phyloP scores from a whole-genome alignment of 768 basidiomycete species.

The Daedaleopsis nitida region DNA sequence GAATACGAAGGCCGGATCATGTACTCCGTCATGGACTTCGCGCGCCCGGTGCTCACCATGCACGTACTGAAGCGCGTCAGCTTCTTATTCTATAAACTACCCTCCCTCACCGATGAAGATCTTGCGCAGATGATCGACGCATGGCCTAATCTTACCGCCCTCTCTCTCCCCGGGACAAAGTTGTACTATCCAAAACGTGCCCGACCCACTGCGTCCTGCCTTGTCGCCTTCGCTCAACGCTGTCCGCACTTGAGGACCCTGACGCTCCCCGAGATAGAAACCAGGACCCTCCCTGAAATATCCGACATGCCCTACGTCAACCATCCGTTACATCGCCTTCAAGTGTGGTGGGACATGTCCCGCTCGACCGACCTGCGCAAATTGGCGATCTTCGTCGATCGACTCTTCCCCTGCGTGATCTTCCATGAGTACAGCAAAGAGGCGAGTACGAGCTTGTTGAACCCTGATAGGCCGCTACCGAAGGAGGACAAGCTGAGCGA shows the following conservation, averaged over 20 bases:
- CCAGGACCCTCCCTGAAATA: neutral
- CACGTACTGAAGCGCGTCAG: neutral
- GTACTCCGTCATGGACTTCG: neutral
- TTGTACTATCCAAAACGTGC: neutral
- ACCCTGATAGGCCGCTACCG: neutral
- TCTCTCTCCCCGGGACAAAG: neutral
- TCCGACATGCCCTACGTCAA: neutral
- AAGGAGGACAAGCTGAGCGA: neutral
- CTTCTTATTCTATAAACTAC: neutral
- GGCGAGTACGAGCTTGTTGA: neutral
- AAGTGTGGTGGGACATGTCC: neutral
- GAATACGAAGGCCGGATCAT: neutral
- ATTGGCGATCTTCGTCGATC: neutral
- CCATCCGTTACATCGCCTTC: neutral
- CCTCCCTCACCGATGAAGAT: neutral
- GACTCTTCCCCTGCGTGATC: neutral
- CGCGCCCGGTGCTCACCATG: neutral
- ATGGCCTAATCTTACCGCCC: neutral
- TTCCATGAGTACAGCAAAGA: neutral
- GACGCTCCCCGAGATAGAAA: neutral
- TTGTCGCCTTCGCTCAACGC: neutral
- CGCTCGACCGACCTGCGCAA: neutral
- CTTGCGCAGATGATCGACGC: neutral
- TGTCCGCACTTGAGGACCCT: neutral
- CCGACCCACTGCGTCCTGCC: neutral